Conservation (phyloP, 768 basidiomycete species). For the Boletus subparvulus region DNA sequence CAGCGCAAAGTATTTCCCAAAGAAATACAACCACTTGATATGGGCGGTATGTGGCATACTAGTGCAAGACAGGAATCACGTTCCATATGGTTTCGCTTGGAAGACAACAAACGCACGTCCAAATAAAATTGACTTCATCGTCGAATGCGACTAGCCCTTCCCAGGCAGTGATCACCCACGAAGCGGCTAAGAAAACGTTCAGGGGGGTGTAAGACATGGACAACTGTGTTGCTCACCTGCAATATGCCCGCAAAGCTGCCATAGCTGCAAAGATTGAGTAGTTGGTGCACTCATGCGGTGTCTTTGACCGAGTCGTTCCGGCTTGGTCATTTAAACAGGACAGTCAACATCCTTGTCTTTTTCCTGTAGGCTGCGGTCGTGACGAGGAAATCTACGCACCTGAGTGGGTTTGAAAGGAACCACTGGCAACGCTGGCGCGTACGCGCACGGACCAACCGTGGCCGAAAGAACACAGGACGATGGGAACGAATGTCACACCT, state of each 20-base stretch:
- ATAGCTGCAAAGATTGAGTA: background rate
- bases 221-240: background rate
- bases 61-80: background rate
- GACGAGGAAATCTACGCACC: background rate
- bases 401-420: background rate
- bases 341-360: background rate
- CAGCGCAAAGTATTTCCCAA: constrained; percentile 22
- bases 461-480: background rate
- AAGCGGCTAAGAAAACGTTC: constrained; percentile 4
- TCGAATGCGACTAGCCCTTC: constrained; percentile 15
- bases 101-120: constrained; percentile 20
- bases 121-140: constrained; percentile 22
- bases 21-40: constrained; percentile 29
- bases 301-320: background rate
- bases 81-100: background rate
- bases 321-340: background rate
- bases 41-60: constrained; percentile 17
- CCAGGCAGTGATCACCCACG: constrained; percentile 15
- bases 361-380: background rate
- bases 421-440: background rate
- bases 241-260: constrained; percentile 4
- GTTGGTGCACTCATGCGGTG: background rate
- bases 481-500: too few relatives aligned
- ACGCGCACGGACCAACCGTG: background rate
- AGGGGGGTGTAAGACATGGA: background rate